phyloP scores from a whole-genome alignment of 805 yeast species.

The Candida easanensis region DNA sequence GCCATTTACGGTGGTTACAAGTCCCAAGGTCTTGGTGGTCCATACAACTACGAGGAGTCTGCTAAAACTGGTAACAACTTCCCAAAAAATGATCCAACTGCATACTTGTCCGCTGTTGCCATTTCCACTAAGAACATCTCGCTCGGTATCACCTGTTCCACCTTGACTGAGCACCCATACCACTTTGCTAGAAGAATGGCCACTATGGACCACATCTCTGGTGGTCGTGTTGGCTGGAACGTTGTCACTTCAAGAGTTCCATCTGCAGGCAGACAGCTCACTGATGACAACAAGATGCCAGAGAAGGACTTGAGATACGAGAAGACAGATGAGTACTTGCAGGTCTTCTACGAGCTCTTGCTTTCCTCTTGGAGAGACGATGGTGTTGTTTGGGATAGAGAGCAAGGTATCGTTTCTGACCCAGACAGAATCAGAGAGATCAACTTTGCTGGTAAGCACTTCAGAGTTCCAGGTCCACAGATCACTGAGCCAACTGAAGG shows the following conservation, averaged over 20 bases:
- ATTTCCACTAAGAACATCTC: slow-evolving; percentile 40
- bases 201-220: slow-evolving; percentile 44
- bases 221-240: slow-evolving; percentile 50
- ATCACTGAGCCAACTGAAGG: slow-evolving; percentile 45
- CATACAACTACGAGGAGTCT: slow-evolving; percentile 34
- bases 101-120: slow-evolving; percentile 40
- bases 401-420: slow-evolving; percentile 35
- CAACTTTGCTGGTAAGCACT: slow-evolving; percentile 40
- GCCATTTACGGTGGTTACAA: slow-evolving; percentile 41
- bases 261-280: slow-evolving; percentile 42
- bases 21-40: slow-evolving; percentile 30
- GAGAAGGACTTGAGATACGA: slow-evolving; percentile 43
- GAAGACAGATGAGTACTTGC: slow-evolving; percentile 43
- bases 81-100: slow-evolving; percentile 40
- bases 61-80: slow-evolving; percentile 34
- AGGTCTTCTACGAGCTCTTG: slow-evolving; percentile 41
- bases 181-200: slow-evolving; percentile 45
- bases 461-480: slow-evolving; percentile 39
- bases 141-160: slow-evolving; percentile 43
- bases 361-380: slow-evolving; percentile 47
- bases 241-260: slow-evolving; percentile 43
- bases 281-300: slow-evolving; percentile 36
- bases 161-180: slow-evolving; percentile 45
- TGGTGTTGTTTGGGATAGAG: slow-evolving; percentile 29
- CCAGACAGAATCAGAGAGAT: slow-evolving; percentile 42